Evolutionary conservation across 2,329 filamentous ascomycete genomes (phyloP).

Genomic region (Endothia cerciana): DNA sequence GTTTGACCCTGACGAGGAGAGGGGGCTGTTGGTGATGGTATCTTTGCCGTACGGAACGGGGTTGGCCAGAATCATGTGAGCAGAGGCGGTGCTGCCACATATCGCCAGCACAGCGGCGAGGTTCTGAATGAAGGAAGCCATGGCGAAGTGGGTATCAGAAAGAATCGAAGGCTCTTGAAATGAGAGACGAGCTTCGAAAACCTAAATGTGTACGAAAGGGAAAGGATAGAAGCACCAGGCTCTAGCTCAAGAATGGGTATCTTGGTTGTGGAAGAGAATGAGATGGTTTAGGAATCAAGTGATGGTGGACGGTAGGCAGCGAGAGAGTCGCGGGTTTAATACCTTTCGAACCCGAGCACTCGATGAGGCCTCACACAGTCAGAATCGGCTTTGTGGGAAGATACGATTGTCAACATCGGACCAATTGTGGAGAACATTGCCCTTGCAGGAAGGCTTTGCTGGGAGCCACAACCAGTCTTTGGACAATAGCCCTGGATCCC

Average conservation of each 20-base stretch:
- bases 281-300: slow-evolving; percentile 1
- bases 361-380: slow-evolving; percentile 13
- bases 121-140: slow-evolving; percentile 22
- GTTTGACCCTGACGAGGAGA: slow-evolving; percentile 19
- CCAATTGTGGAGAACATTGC: slow-evolving; percentile 11
- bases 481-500: slow-evolving; percentile 2
- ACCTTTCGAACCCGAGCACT: slow-evolving; percentile 1
- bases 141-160: slow-evolving; percentile 20
- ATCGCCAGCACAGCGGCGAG: slow-evolving; percentile 28
- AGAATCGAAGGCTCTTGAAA: background rate
- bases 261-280: background rate
- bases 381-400: slow-evolving; percentile 12
- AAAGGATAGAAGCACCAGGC: slow-evolving; percentile 12
- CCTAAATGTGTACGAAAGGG: background rate
- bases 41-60: slow-evolving; percentile 23
- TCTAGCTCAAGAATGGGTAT: background rate
- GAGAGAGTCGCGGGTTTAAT: slow-evolving; percentile 17
- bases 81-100: slow-evolving; percentile 21
- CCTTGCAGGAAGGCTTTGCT: slow-evolving; percentile 6
- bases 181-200: background rate
- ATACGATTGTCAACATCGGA: slow-evolving; percentile 8
- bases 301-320: background rate
- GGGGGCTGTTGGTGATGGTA: slow-evolving; percentile 19
- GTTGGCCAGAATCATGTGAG: slow-evolving; percentile 29
- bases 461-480: slow-evolving; percentile 16